Conservation (phyloP, 768 basidiomycete genomes). For the Lyophyllum semitale region DNA sequence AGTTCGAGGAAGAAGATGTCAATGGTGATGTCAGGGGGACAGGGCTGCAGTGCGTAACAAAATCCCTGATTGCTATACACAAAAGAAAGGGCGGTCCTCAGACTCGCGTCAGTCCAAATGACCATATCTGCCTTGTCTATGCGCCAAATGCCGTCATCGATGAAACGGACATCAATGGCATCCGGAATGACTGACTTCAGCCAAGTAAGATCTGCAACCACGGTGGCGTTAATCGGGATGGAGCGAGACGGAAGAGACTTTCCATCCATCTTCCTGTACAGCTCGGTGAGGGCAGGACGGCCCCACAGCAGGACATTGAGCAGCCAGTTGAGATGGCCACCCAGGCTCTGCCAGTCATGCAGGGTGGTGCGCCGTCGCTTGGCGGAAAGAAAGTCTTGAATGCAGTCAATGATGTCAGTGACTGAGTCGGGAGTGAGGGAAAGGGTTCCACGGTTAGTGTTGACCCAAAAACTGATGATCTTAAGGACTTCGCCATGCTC, state of each 20-base stretch:
- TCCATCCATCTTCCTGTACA: no score
- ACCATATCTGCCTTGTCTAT: background rate
- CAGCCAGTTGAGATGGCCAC: no score
- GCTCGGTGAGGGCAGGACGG: no score
- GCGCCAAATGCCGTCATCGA: background rate
- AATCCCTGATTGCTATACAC: no score
- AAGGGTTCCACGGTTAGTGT: no score
- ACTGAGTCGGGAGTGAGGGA: background rate
- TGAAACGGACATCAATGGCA: background rate
- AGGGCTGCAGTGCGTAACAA: no score
- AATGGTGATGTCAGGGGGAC: no score
- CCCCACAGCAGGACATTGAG: no score
- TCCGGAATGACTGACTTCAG: background rate
- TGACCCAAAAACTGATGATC: background rate
- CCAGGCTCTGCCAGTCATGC: slow-evolving; percentile 1
- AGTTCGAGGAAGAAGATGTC: no score
- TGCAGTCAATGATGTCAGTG: background rate
- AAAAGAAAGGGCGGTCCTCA: no score
- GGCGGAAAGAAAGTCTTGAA: background rate
- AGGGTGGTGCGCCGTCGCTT: background rate
- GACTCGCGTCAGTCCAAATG: no score
- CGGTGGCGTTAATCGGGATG: slow-evolving; percentile 3
- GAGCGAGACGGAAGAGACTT: no score
- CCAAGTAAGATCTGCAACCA: background rate
- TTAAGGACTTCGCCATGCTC: background rate